A percentile compares a stretch with the other conserved stretches of the same genome.
Conservation (phyloP, 1,139 yeast genomes). For the Diutina siamensis region DNA sequence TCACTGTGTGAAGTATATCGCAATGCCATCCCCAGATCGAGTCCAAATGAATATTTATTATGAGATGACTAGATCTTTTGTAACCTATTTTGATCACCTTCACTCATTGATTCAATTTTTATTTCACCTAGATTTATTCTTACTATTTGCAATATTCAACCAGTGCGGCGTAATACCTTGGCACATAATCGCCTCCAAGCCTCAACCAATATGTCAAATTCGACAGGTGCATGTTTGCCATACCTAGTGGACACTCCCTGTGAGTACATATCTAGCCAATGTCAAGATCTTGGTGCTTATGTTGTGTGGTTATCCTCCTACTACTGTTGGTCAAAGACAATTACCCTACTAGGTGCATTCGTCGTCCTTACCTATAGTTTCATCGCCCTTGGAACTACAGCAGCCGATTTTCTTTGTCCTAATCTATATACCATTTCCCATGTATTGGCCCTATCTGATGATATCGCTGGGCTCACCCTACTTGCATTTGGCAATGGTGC, state of each 20-base stretch:
- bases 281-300: not conserved
- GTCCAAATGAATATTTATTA: too few relatives aligned
- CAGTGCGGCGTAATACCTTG: too few relatives aligned
- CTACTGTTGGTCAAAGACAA: not conserved
- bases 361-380: conserved; percentile 25
- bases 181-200: not conserved
- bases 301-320: not conserved
- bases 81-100: too few relatives aligned
- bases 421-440: conserved; percentile 54
- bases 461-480: conserved; percentile 77
- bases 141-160: too few relatives aligned
- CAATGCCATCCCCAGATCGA: too few relatives aligned
- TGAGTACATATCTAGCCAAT: not conserved
- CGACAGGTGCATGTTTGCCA: not conserved
- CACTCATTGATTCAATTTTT: too few relatives aligned
- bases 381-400: conserved; percentile 56
- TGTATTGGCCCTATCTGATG: conserved; percentile 54
- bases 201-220: not conserved
- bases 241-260: not conserved
- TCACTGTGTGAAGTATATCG: too few relatives aligned
- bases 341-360: not conserved
- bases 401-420: conserved; percentile 68
- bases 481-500: conserved; percentile 88
- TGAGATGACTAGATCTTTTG: too few relatives aligned
- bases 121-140: too few relatives aligned